These are phyloP conservation scores for Candida railenensis DNA, from an alignment of 805 yeast genomes.

Conservation along the genomic window DNA sequence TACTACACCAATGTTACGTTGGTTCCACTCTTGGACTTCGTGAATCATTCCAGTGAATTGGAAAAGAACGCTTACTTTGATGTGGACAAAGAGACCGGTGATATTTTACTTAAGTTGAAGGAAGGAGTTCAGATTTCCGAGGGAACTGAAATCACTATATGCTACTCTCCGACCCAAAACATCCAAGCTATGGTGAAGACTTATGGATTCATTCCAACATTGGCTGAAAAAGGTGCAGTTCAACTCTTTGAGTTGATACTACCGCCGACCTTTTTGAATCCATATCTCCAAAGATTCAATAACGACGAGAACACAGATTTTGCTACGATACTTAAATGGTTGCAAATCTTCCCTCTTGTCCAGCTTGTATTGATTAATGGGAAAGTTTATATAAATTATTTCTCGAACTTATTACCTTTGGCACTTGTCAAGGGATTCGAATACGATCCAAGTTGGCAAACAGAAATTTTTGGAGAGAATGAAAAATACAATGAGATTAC, in stretches of 20 bases:
- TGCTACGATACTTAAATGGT: slow-evolving; percentile 23
- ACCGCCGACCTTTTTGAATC: slow-evolving; percentile 7
- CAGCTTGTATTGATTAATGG: slow-evolving; percentile 15
- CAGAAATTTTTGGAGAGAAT: slow-evolving; percentile 13
- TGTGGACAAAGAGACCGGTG: slow-evolving; percentile 45
- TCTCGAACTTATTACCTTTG: slow-evolving; percentile 16
- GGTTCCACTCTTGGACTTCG: slow-evolving; percentile 69
- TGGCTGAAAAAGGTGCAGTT: slow-evolving; percentile 3
- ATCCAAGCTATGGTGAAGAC: slow-evolving; percentile 23
- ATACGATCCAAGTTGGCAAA: slow-evolving; percentile 58
- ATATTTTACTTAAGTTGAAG: slow-evolving; percentile 60
- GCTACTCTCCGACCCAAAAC: slow-evolving; percentile 22
- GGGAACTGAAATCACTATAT: slow-evolving; percentile 22
- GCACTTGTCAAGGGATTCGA: slow-evolving; percentile 59
- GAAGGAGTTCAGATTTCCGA: slow-evolving; percentile 2
- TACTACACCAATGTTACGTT: slow-evolving; percentile 44
- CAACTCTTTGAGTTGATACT: slow-evolving; percentile 14
- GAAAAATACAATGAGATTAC: slow-evolving; percentile 20
- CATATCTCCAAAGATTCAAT: slow-evolving; percentile 9
- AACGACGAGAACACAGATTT: slow-evolving; percentile 11
- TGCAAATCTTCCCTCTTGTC: slow-evolving; percentile 24
- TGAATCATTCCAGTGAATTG: slow-evolving; percentile 50
- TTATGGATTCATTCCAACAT: slow-evolving; percentile 32
- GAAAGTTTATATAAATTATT: slow-evolving; percentile 16
- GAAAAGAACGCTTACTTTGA: slow-evolving; percentile 57